Percentiles rank a stretch among this genome's conserved stretches.
phyloP scores from a whole-genome alignment of 2,329 filamentous ascomycete genomes.

The Epichloe gansuensis region DNA sequence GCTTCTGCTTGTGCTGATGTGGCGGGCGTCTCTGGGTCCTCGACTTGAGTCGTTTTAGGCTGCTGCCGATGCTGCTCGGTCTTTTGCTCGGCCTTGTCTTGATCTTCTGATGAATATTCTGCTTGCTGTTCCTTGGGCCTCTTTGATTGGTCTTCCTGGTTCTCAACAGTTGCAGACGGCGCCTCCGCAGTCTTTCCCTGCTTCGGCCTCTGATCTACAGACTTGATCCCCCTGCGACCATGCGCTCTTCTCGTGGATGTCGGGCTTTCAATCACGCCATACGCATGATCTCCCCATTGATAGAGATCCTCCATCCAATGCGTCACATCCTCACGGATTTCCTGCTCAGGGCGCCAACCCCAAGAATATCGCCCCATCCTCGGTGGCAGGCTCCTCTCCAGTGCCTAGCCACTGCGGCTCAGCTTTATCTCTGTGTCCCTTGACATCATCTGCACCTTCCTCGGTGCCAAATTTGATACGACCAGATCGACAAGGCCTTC shows the following conservation, averaged over 20 bases:
- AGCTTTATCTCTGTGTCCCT: conserved; percentile 9
- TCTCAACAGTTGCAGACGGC: not conserved
- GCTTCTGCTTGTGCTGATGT: not conserved
- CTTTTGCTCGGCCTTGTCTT: not conserved
- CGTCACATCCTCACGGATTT: conserved; percentile 61
- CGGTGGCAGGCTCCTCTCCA: conserved; percentile 52
- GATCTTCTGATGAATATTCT: not conserved
- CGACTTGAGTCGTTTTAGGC: not conserved
- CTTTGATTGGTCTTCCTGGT: not conserved
- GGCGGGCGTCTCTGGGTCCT: not conserved
- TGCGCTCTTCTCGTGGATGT: conserved; percentile 47
- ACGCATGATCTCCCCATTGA: conserved; percentile 70
- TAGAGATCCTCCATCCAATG: conserved; percentile 87
- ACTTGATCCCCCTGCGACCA: conserved; percentile 18
- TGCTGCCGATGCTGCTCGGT: not conserved
- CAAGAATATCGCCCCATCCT: conserved; percentile 79
- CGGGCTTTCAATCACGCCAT: conserved; percentile 73
- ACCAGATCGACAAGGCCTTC: conserved; percentile 80
- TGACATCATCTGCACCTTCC: conserved; percentile 17
- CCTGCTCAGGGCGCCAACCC: conserved; percentile 59
- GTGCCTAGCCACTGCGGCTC: conserved; percentile 56
- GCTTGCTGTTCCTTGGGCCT: not conserved
- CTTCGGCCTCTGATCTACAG: conserved; percentile 1
- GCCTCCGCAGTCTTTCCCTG: not conserved
- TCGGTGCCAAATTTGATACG: conserved; percentile 67